Evolutionary conservation across 371 early-diverging fungal species (phyloP).

Genomic region (Rhizopus delemar): DNA sequence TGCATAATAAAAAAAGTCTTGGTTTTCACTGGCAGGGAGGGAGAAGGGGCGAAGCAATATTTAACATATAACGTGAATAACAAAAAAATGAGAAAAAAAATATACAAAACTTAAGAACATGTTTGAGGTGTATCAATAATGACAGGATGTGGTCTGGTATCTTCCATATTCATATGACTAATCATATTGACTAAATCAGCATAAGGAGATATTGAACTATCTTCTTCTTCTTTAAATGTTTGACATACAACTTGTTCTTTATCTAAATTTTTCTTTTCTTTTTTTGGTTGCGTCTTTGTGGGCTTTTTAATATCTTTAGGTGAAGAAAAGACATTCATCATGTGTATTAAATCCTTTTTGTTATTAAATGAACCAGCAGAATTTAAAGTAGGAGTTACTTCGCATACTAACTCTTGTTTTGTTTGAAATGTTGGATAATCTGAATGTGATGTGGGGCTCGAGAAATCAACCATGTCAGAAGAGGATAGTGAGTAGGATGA

Average conservation of each 20-base stretch:
- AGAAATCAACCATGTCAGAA: too few species aligned
- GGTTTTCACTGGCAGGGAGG: too few species aligned
- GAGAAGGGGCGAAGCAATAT: too few species aligned
- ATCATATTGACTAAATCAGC: constrained; percentile 22
- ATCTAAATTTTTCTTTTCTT: constrained; percentile 3
- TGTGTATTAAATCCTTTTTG: constrained; percentile 36
- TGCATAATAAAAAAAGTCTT: too few species aligned
- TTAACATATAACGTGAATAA: too few species aligned
- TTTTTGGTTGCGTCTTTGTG: constrained; percentile 1
- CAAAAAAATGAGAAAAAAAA: background rate
- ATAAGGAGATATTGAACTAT: constrained; percentile 20
- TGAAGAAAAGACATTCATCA: constrained; percentile 43
- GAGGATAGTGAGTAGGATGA: background rate
- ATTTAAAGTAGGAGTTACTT: constrained; percentile 7
- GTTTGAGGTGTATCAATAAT: constrained; percentile 4
- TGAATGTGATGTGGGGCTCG: background rate
- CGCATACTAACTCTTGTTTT: background rate
- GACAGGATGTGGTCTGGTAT: constrained; percentile 7
- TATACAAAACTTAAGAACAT: constrained; percentile 6
- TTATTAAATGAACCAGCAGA: constrained; percentile 16
- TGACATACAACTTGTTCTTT: background rate
- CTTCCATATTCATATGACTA: constrained; percentile 19
- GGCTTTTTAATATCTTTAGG: constrained; percentile 6
- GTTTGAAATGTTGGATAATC: constrained; percentile 3
- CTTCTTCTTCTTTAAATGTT: constrained; percentile 9